Evolutionary conservation across 106 monocot species (phyloP).

Genomic region (Platanthera guangdongensis): DNA sequence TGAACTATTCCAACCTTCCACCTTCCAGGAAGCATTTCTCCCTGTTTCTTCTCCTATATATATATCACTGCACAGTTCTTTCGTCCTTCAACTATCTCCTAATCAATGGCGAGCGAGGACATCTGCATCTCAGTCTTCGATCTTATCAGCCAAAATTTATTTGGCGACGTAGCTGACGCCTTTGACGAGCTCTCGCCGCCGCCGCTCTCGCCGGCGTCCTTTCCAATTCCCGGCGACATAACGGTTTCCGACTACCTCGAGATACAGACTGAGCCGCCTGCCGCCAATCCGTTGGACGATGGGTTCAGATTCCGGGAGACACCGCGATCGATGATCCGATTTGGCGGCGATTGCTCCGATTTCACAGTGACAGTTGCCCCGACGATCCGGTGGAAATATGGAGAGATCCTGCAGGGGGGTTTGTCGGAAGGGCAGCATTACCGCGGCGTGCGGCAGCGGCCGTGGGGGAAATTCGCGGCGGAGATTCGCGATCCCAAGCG

Average conservation of each 20-base stretch:
- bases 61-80: not conserved
- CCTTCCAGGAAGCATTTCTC: not conserved
- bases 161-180: not conserved
- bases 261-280: not conserved
- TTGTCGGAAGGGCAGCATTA: slow-evolving; percentile 14
- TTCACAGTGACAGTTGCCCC: not conserved
- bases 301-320: not conserved
- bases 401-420: not conserved
- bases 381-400: not conserved
- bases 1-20: not conserved
- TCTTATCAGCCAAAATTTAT: slow-evolving; percentile 24
- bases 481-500: slow-evolving; percentile 52
- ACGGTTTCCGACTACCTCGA: slow-evolving; percentile 7
- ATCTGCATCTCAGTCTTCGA: slow-evolving; percentile 13
- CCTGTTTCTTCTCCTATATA: not conserved
- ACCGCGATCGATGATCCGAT: not conserved
- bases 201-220: not conserved
- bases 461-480: slow-evolving; percentile 75
- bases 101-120: not conserved
- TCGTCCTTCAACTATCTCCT: not conserved
- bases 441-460: slow-evolving; percentile 60
- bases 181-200: not conserved
- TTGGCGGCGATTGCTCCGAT: not conserved
- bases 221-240: not conserved
- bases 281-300: not conserved